Evolutionary conservation across 176 grass and related monocot genomes (phyloP), one percentile per base, ranked within the genome.

Genomic region (Carex littledalei): DNA sequence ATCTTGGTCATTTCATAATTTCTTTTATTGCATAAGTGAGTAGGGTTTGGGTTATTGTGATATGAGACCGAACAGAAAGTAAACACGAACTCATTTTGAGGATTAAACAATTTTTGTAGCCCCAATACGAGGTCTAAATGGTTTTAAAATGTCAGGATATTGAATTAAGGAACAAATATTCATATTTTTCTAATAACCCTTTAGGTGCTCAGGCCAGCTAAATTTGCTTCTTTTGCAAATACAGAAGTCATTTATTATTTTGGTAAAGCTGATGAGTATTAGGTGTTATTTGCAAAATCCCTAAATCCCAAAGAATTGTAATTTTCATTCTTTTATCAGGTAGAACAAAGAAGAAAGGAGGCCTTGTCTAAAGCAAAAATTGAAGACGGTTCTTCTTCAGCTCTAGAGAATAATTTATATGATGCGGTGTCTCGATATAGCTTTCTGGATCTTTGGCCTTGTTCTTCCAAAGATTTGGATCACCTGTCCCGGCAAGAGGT

Each of bases 391-490:
- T 75, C 66, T 75, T 89, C 91, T 54, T 83, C 81, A 32, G 85
- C 85, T 60, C 84, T 90, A n/a, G 89, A 98, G 58, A 95, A 89
- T 74, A 92, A 90, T 50, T 87, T 98, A 52, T 86, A 92, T 82
- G 96, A 95, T 3, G 10, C 95, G 15, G 88, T 98, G 86, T 92
- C 90, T 81, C 89, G 88, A 60, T 98, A 95, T 16, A 98, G 87
- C 76, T 98, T 89, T 84, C 86, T 90, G 91, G 91, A 98, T 92
- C 91, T 98, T 80, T 95, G 89, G 91, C 96, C 96, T 86, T 95
- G 96, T 69, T 95, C 93, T 83, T 90, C 90, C 81, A 95, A 95
- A 90, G 96, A 98, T 92, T 67, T 98, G 85, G 96, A 98, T 93
- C 91, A 98, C 90, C 85, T 98, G 79, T 90, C 90, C 3, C 86